Evolutionary conservation across 345 rosid species (phyloP), one percentile per base, ranked within the genome.

Genomic region (Brassica cretica): DNA sequence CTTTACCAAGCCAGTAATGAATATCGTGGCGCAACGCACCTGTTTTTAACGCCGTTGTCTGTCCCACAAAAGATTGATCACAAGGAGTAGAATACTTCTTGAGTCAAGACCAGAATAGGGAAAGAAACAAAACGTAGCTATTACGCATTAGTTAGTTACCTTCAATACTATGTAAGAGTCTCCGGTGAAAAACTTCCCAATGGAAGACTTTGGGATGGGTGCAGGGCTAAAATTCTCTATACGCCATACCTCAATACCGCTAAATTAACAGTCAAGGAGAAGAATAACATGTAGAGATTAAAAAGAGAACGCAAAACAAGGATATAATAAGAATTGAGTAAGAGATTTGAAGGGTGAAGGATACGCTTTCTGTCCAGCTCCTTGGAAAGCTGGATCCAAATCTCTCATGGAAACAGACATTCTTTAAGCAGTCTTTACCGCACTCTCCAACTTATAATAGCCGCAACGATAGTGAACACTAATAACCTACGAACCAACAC

Each of bases 331-430:
- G 73, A 68, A 14, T 44, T 12, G 15, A 46, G 27, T 14, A 65
- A 64, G 14, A 12, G 18, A 44, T 5, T 46, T 15, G 6, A 14
- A 65, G 5, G 19, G 56, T 53, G 55, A 88, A 93, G 98, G 98
- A 93, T 96, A 96, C 99, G 90, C 89, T 80, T 89, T 93, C 78
- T 89, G 97, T 73, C 99, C 99, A 76, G 95, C 96, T 78, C 96
- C 98, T 82, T 91, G 98, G 82, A 96, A 96, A 81, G 91, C 96
- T 77, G 96, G 84, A 88, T 96, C 99, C 79, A 96, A 86, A 81
- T 96, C 96, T 85, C 92, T 91, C 98, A 93, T 90, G 72, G 99
- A 96, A 84, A 96, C 99, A 75, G 95, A 86, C 97, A 93, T 91
- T 70, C 68, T 73, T 85, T 5, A 70, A 70, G 76, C 69, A 75